Conservation (phyloP, 306 rosid species). For the Coriaria nepalensis region DNA sequence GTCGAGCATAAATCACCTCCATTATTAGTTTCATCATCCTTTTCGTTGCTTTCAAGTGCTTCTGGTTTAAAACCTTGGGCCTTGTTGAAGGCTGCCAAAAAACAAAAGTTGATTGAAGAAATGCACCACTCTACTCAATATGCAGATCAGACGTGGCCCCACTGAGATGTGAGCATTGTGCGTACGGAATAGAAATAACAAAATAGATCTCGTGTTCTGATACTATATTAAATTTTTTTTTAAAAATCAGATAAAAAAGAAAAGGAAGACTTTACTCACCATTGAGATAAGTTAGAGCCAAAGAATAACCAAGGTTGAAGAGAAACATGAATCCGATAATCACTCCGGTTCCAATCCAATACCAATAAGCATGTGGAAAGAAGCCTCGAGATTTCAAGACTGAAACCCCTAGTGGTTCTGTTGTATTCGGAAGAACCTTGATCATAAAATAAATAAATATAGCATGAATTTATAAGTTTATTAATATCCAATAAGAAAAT, state of each 20-base stretch:
- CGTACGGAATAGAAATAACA: no score
- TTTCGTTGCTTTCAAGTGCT: slow-evolving; percentile 15
- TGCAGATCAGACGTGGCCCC: no score
- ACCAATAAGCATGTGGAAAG: slow-evolving; percentile 47
- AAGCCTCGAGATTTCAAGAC: slow-evolving; percentile 40
- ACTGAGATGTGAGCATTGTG: no score
- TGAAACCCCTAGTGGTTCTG: slow-evolving; percentile 29
- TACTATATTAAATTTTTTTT: no score
- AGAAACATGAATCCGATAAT: slow-evolving; percentile 35
- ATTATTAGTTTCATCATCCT: slow-evolving; percentile 3
- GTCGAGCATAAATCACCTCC: slow-evolving; percentile 10
- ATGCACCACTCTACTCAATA: no score
- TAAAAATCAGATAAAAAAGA: no score
- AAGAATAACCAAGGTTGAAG: slow-evolving; percentile 29
- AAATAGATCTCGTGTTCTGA: no score
- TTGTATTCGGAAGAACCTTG: slow-evolving; percentile 32
- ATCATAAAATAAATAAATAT: neutral
- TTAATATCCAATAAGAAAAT: neutral
- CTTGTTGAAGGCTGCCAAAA: slow-evolving; percentile 47
- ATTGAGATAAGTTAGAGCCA: slow-evolving; percentile 38
- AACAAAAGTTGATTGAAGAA: no score
- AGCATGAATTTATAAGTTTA: neutral
- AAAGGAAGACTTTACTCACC: slow-evolving; percentile 28
- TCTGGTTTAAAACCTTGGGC: slow-evolving; percentile 23
- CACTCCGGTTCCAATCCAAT: slow-evolving; percentile 58